Percentiles rank a stretch among this genome's conserved stretches.
phyloP scores from a whole-genome alignment of 2,329 filamentous ascomycete genomes.

The Passalora sequoiae region DNA sequence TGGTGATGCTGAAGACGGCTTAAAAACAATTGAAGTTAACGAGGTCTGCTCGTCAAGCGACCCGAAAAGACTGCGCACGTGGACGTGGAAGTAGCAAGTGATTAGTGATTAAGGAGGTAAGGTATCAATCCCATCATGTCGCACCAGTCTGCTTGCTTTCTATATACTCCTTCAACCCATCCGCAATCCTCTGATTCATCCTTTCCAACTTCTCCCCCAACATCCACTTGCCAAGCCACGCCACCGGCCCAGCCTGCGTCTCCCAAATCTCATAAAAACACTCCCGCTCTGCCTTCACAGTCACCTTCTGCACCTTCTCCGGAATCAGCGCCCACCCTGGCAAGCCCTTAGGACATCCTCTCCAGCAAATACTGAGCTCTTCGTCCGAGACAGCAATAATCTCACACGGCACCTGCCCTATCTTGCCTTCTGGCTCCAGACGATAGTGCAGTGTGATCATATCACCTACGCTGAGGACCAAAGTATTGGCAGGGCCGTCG shows the following conservation, averaged over 20 bases:
- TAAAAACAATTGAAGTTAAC: too few species aligned
- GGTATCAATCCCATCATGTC: too few species aligned
- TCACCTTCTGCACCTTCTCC: constrained; percentile 15
- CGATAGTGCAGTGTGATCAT: constrained; percentile 10
- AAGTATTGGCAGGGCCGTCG: constrained; percentile 2
- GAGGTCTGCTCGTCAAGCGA: too few species aligned
- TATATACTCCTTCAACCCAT: constrained; percentile 10
- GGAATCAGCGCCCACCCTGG: constrained; percentile 5
- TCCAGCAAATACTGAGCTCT: constrained; percentile 7
- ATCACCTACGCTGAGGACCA: constrained; percentile 6
- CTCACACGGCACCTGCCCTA: constrained; percentile 6
- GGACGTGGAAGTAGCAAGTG: too few species aligned
- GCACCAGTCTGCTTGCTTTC: background rate
- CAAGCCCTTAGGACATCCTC: constrained; percentile 4
- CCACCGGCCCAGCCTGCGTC: constrained; percentile 11
- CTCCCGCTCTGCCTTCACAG: constrained; percentile 4
- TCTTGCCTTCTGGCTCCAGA: constrained; percentile 4
- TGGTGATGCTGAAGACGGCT: too few species aligned
- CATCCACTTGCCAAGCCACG: constrained; percentile 9
- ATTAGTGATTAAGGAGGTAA: too few species aligned
- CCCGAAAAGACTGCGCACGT: too few species aligned
- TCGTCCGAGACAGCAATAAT: constrained; percentile 5
- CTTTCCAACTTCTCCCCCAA: constrained; percentile 2
- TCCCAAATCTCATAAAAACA: constrained; percentile 10
- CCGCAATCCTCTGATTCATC: constrained; percentile 12